Evolutionary conservation across 768 basidiomycete genomes (phyloP).

Genomic region (Suillus placidus): DNA sequence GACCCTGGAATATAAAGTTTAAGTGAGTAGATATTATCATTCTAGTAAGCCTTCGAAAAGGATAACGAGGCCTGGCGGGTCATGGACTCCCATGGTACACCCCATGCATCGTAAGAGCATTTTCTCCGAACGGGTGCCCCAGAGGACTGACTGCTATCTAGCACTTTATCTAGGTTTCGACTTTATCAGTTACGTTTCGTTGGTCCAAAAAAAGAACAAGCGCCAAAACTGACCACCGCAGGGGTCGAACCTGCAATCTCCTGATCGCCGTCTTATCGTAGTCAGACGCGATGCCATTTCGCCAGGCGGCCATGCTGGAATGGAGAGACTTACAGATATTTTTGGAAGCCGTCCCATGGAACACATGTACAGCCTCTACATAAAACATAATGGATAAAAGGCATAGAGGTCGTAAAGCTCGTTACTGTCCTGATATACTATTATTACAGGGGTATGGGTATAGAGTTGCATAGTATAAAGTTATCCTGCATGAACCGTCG

Average conservation of each 20-base stretch:
- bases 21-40: not conserved
- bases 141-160: not conserved
- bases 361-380: not conserved
- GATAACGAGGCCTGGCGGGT: not conserved
- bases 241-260: conserved; percentile 47
- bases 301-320: conserved; percentile 67
- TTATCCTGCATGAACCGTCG: not conserved
- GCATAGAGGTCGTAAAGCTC: not conserved
- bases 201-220: not conserved
- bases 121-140: not conserved
- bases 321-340: too few species aligned
- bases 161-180: not conserved
- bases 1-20: not conserved
- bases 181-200: not conserved
- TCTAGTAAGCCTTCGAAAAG: not conserved
- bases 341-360: not conserved
- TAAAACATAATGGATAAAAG: not conserved
- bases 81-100: not conserved
- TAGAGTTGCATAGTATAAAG: not conserved
- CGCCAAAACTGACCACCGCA: conserved; percentile 36
- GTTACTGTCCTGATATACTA: not conserved
- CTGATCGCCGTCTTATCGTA: conserved; percentile 51
- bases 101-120: not conserved
- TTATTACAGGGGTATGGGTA: not conserved
- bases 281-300: conserved; percentile 95